These are phyloP conservation scores for Vitis vinifera DNA, from an alignment of 164 flowering plant species.

Conservation along the genomic window ASM3070453v1 NC_081817.1:10319001-10319500, in stretches of 20 bases:
- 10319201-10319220: not conserved
- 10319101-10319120: conserved; percentile 97
- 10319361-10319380: conserved; percentile 89
- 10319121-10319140: conserved; percentile 50
- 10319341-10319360: conserved; percentile 99
- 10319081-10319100: conserved; percentile 70
- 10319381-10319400: conserved; percentile 54
- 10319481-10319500: not conserved
- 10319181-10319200: conserved; percentile 42
- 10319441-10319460: not conserved
- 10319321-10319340: conserved; percentile 74
- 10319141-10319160: conserved; percentile 12
- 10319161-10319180: conserved; percentile 68
- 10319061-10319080: conserved; percentile 42
- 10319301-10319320: conserved; percentile 55
- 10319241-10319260: not conserved
- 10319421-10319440: conserved; percentile 5
- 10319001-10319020: conserved; percentile 91
- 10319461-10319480: not conserved
- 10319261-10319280: conserved; percentile 64
- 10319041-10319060: conserved; percentile 66
- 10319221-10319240: not conserved
- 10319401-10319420: conserved; percentile 68
- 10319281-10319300: conserved; percentile 66
- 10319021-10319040: conserved; percentile 72